phyloP scores from a whole-genome alignment of 2,329 filamentous ascomycete species.

The Sclerotiophoma versabilis region DNA sequence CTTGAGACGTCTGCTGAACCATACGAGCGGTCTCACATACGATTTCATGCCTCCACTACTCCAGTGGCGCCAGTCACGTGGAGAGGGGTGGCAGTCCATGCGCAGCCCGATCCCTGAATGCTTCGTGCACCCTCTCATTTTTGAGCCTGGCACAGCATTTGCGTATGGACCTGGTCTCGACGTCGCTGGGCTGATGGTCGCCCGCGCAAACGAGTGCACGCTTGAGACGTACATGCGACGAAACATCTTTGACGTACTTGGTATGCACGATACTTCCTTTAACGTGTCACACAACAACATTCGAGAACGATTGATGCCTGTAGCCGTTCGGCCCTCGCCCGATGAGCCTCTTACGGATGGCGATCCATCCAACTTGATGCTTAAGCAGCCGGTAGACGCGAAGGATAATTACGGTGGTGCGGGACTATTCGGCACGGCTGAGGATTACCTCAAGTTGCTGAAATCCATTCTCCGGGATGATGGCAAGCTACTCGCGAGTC shows the following conservation, averaged over 20 bases:
- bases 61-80: slow-evolving; percentile 22
- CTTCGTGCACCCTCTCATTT: slow-evolving; percentile 30
- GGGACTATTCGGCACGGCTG: slow-evolving; percentile 27
- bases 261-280: slow-evolving; percentile 36
- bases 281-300: slow-evolving; percentile 19
- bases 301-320: slow-evolving; percentile 25
- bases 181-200: slow-evolving; percentile 35
- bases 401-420: slow-evolving; percentile 29
- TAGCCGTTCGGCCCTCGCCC: slow-evolving; percentile 14
- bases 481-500: slow-evolving; percentile 22
- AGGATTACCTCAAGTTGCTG: slow-evolving; percentile 29
- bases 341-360: slow-evolving; percentile 15
- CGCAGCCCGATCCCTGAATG: slow-evolving; percentile 19
- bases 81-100: slow-evolving; percentile 15
- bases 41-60: slow-evolving; percentile 27
- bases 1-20: slow-evolving; percentile 32
- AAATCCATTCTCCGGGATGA: slow-evolving; percentile 29
- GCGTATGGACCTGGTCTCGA: slow-evolving; percentile 33
- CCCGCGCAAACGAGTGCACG: slow-evolving; percentile 26
- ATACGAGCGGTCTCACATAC: slow-evolving; percentile 37
- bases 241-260: slow-evolving; percentile 32
- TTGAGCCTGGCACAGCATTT: slow-evolving; percentile 34
- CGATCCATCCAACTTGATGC: neutral
- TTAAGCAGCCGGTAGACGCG: slow-evolving; percentile 13
- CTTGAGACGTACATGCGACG: slow-evolving; percentile 35